phyloP scores from a whole-genome alignment of 2,329 filamentous ascomycete genomes.

The Calonectria naviculata region DNA sequence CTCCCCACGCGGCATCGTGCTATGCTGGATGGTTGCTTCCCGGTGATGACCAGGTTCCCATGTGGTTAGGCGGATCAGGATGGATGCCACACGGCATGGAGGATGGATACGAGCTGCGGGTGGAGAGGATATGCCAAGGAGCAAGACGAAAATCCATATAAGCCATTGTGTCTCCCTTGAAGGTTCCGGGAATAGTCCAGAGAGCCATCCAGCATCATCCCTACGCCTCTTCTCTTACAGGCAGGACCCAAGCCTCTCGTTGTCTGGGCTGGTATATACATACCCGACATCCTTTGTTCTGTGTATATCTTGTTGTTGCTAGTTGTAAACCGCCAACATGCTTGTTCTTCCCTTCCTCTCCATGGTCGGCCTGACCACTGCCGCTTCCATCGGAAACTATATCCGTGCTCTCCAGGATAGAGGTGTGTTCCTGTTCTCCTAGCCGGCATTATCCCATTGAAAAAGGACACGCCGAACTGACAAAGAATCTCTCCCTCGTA shows the following conservation, averaged over 20 bases:
- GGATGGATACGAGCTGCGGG: neutral
- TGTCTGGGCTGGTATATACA: neutral
- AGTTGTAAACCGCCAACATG: constrained; percentile 33
- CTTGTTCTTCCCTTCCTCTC: constrained; percentile 39
- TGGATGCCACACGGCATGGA: neutral
- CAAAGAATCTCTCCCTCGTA: neutral
- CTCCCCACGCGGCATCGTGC: neutral
- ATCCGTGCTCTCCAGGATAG: constrained; percentile 43
- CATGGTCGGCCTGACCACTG: constrained; percentile 38
- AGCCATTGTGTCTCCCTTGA: neutral
- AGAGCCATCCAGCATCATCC: neutral
- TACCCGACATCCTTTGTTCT: neutral
- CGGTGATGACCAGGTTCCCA: neutral
- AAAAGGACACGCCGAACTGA: neutral
- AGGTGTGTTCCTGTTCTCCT: constrained; percentile 42
- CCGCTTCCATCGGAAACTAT: constrained; percentile 41
- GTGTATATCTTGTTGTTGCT: neutral
- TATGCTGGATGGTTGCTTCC: neutral
- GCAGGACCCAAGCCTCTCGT: neutral
- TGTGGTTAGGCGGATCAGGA: neutral
- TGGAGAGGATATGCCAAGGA: neutral
- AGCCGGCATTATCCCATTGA: too few species aligned
- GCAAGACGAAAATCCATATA: neutral
- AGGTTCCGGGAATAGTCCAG: neutral
- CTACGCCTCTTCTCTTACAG: neutral